Percentiles rank a stretch among this genome's conserved stretches.
These are phyloP conservation scores for Pezicula carpinea DNA, from an alignment of 2,329 filamentous ascomycete genomes.

Conservation along the genomic window DNA sequence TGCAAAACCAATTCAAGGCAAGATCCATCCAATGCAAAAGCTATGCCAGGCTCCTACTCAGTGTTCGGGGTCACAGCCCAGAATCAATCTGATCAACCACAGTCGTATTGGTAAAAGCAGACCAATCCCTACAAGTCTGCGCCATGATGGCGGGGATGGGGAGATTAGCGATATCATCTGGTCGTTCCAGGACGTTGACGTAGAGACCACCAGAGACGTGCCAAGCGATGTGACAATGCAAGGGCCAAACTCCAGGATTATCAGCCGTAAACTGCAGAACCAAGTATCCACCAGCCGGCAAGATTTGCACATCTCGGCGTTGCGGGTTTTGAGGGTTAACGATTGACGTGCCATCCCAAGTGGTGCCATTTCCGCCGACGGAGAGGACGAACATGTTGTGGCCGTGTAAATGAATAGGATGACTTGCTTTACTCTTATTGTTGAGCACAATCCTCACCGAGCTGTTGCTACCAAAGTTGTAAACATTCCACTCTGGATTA, in stretches of 20 bases:
- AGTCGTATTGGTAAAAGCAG: conserved; percentile 40
- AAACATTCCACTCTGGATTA: conserved; percentile 47
- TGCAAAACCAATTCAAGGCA: no score
- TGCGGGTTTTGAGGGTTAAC: conserved; percentile 43
- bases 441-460: conserved; percentile 54
- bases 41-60: not conserved
- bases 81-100: conserved; percentile 44
- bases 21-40: not conserved
- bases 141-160: conserved; percentile 45
- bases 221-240: conserved; percentile 45
- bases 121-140: conserved; percentile 52
- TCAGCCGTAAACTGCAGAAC: conserved; percentile 42
- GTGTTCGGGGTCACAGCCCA: not conserved
- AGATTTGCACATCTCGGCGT: conserved; percentile 45
- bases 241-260: conserved; percentile 48
- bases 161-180: conserved; percentile 34
- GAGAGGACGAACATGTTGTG: conserved; percentile 65
- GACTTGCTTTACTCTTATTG: conserved; percentile 43
- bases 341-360: conserved; percentile 22
- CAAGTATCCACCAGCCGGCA: conserved; percentile 37
- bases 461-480: conserved; percentile 42
- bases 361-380: conserved; percentile 39
- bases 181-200: conserved; percentile 31
- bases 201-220: conserved; percentile 38
- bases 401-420: conserved; percentile 68